A percentile compares a stretch with the other conserved stretches of the same genome.
phyloP scores from a whole-genome alignment of 2,329 filamentous ascomycete species.

The Pseudopithomyces maydicus region DNA sequence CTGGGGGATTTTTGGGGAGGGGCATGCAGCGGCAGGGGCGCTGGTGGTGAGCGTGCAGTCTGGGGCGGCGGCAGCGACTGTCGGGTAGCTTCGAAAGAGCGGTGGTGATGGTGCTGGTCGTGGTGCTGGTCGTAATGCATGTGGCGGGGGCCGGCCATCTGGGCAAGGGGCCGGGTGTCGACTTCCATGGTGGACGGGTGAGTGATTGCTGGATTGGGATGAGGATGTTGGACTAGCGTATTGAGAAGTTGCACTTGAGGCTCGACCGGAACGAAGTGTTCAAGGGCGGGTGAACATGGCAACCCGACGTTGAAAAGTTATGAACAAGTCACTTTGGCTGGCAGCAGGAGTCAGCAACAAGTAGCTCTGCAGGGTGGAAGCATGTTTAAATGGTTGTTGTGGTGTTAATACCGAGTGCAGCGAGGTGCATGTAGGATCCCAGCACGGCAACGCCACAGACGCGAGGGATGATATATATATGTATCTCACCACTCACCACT shows the following conservation, averaged over 20 bases:
- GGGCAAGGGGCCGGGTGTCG: constrained; percentile 30
- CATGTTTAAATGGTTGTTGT: constrained; percentile 20
- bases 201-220: constrained; percentile 15
- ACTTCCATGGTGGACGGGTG: constrained; percentile 32
- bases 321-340: constrained; percentile 47
- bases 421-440: constrained; percentile 25
- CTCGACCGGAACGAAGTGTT: constrained; percentile 29
- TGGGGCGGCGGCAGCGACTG: constrained; percentile 25
- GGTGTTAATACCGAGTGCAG: constrained; percentile 24
- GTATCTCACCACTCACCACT: not conserved
- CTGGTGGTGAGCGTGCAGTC: constrained; percentile 23
- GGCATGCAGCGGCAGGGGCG: constrained; percentile 15
- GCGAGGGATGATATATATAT: constrained; percentile 11
- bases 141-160: constrained; percentile 20
- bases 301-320: constrained; percentile 45
- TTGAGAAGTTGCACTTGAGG: constrained; percentile 31
- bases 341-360: constrained; percentile 2
- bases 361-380: constrained; percentile 1
- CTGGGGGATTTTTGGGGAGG: constrained; percentile 23
- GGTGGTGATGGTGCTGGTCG: constrained; percentile 21
- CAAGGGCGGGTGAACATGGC: constrained; percentile 38
- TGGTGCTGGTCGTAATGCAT: constrained; percentile 20
- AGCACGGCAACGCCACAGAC: constrained; percentile 17
- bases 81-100: constrained; percentile 18
- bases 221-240: constrained; percentile 23